Conservation (phyloP, 1,284 basidiomycete genomes). For the Ustilago esculenta region DNA sequence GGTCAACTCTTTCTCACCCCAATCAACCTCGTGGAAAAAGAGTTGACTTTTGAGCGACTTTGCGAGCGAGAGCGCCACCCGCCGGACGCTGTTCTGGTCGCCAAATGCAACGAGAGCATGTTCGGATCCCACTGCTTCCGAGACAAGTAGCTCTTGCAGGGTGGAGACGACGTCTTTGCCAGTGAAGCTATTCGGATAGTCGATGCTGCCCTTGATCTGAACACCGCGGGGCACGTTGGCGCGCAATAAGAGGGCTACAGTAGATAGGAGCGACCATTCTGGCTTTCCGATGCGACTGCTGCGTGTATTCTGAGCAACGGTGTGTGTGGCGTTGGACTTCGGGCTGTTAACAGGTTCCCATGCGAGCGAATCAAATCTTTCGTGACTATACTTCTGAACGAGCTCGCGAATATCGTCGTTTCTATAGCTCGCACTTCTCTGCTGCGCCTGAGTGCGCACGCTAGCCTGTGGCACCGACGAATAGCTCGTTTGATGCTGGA, state of each 20-base stretch:
- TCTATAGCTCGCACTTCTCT: conserved; percentile 1
- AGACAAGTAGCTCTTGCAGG: conserved; percentile 43
- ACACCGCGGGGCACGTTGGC: conserved; percentile 85
- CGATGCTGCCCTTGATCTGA: conserved; percentile 73
- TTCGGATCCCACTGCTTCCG: conserved; percentile 67
- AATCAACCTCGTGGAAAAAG: conserved; percentile 97
- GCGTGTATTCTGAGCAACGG: neutral
- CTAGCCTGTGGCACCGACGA: neutral
- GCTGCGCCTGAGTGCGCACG: neutral
- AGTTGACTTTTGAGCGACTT: conserved; percentile 88
- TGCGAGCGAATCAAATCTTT: conserved; percentile 32
- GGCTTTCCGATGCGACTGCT: conserved; percentile 2
- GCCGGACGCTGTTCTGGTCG: conserved; percentile 66
- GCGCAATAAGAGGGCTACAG: conserved; percentile 84
- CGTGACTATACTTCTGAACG: conserved; percentile 18
- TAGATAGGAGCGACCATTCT: conserved; percentile 84
- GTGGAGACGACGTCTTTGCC: conserved; percentile 62
- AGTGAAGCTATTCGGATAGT: conserved; percentile 64
- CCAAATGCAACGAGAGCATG: conserved; percentile 53
- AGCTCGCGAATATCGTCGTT: conserved; percentile 6
- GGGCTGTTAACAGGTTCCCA: conserved; percentile 38
- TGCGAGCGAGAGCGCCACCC: conserved; percentile 84
- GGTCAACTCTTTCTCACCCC: conserved; percentile 83
- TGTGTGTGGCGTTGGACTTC: conserved; percentile 1
- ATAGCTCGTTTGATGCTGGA: conserved; percentile 17